Evolutionary conservation across 148 eudicot genomes (phyloP), one percentile per base, ranked within the genome.

Genomic region (Persicaria tinctoria): DNA sequence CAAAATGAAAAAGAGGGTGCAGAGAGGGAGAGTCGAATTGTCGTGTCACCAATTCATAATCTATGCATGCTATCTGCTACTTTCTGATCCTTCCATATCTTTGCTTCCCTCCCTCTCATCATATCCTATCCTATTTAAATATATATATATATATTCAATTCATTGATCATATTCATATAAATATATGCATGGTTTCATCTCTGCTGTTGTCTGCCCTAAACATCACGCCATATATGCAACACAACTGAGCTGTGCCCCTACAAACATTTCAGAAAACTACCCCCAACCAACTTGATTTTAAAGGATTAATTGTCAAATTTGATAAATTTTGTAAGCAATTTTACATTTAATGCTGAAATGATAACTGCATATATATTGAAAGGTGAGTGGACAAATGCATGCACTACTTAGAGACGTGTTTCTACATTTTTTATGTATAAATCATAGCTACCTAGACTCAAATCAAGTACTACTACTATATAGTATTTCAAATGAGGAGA

Each of bases 361-460:
- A 59, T 59, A 18, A 8, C 10, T 59, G 59, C 59, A 55, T 16
- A 55, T 55, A 5, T 13, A 4, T 53, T 53, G 56, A 53, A 17
- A 27, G 68, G 4, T 62, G 68, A 62, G 68, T 62, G 45, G 68
- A 62, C 44, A 62, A 23, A 62, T 62, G 68, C 68, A 62, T 57
- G 59, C 59, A 54, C 4, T 54, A 54, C 13, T 13, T 4, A 12
- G 56, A 53, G 56, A 5, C 14, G 6, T 12, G 17, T 14, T 53
- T 53, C 56, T 53, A 12, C n/a, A 14, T 32, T 32, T 32, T 32
- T 32, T 0, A 32, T 32, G 41, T 32, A 32, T 32, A 32, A 32
- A 32, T 32, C 41, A 32, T 32, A 32, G 41, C 41, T 32, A 32
- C 2, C 41, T 32, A 2, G 41, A 32, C 41, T 32, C 2, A 32